Evolutionary conservation across 2,329 filamentous ascomycete genomes (phyloP).

Genomic region (Botrytis pseudocinerea): DNA sequence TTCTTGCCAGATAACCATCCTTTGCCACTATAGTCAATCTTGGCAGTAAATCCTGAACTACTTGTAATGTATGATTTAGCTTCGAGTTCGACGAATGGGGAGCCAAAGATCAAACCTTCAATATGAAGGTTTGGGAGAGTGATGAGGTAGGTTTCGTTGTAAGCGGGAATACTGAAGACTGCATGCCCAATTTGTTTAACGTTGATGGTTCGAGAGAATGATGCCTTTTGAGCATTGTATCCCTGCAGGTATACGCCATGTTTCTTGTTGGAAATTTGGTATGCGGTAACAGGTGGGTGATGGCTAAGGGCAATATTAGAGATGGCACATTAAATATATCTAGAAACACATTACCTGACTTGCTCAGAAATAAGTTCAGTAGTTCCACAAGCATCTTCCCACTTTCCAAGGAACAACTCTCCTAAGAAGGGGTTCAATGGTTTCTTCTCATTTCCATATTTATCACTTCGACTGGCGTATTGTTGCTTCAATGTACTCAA

Average conservation of each 20-base stretch:
- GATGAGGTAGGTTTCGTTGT: conserved; percentile 71
- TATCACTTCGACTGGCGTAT: conserved; percentile 71
- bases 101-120: conserved; percentile 82
- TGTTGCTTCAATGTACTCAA: conserved; percentile 90
- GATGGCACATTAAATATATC: not conserved
- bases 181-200: conserved; percentile 95
- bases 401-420: conserved; percentile 89
- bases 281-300: conserved; percentile 92
- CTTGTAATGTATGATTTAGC: conserved; percentile 82
- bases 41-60: conserved; percentile 81
- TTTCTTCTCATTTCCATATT: conserved; percentile 92
- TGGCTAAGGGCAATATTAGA: conserved; percentile 53
- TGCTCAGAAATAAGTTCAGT: conserved; percentile 92
- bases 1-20: conserved; percentile 96
- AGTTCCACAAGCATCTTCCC: conserved; percentile 78
- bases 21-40: conserved; percentile 90
- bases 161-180: conserved; percentile 68
- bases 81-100: conserved; percentile 90
- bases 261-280: conserved; percentile 84
- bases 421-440: conserved; percentile 94
- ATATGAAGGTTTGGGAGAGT: conserved; percentile 90
- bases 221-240: conserved; percentile 95
- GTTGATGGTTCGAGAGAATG: conserved; percentile 89
- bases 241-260: conserved; percentile 79
- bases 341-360: conserved; percentile 62